Conservation (phyloP, 441 rosid genomes). For the Erodium moschatum region DNA sequence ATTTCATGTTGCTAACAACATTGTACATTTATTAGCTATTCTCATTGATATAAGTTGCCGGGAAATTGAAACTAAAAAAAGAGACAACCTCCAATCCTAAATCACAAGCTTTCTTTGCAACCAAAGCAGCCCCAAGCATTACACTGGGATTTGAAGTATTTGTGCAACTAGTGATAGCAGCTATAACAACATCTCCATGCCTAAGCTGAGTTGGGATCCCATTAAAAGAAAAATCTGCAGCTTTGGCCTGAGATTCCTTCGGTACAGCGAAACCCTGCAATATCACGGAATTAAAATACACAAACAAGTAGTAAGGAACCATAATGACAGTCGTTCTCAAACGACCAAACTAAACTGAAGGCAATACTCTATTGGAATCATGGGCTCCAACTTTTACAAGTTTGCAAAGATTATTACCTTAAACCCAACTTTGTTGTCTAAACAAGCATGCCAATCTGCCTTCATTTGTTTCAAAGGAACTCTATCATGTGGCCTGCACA, state of each 20-base stretch:
- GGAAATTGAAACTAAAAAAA: slow-evolving; percentile 12
- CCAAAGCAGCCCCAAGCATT: slow-evolving; percentile 95
- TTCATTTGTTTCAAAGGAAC: slow-evolving; percentile 82
- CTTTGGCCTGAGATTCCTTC: slow-evolving; percentile 70
- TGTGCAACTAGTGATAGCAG: slow-evolving; percentile 94
- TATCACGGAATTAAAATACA: slow-evolving; percentile 13
- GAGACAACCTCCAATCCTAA: slow-evolving; percentile 51
- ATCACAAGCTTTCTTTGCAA: slow-evolving; percentile 84
- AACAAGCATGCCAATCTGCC: slow-evolving; percentile 88
- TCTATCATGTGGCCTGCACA: slow-evolving; percentile 80
- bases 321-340: background rate
- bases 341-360: background rate
- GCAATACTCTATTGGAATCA: background rate
- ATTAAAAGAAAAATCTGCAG: slow-evolving; percentile 55
- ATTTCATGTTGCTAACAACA: background rate
- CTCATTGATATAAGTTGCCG: background rate
- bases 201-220: slow-evolving; percentile 63
- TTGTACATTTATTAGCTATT: background rate
- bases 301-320: background rate
- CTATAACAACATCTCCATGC: slow-evolving; percentile 91
- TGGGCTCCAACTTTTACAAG: background rate
- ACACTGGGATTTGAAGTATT: slow-evolving; percentile 95
- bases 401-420: slow-evolving; percentile 44
- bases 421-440: slow-evolving; percentile 77
- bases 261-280: slow-evolving; percentile 76